Evolutionary conservation across 2,329 filamentous ascomycete species (phyloP).

Genomic region (Drechslerella coelobrocha): DNA sequence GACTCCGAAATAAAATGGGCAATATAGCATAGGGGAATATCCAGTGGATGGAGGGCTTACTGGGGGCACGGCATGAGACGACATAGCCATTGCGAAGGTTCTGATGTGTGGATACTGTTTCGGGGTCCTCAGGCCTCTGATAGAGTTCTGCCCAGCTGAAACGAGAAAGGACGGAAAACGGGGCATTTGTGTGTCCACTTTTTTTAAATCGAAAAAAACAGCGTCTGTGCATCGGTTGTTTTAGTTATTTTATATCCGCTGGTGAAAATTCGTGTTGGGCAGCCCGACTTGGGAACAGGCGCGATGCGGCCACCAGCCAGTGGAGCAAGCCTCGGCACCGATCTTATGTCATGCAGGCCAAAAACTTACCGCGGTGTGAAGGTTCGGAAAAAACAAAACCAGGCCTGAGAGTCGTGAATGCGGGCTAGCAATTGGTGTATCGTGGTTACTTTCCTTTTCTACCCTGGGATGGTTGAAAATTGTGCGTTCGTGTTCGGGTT

Average conservation of each 20-base stretch:
- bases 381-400: constrained; percentile 9
- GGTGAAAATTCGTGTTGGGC: neutral
- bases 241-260: constrained; percentile 41
- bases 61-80: constrained; percentile 41
- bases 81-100: constrained; percentile 48
- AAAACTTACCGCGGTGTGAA: no score
- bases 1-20: constrained; percentile 21
- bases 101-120: constrained; percentile 49
- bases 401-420: constrained; percentile 1
- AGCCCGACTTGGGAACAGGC: neutral
- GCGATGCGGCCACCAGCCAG: neutral
- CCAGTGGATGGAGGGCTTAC: constrained; percentile 30
- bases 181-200: constrained; percentile 36
- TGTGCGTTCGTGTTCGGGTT: constrained; percentile 49
- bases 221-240: constrained; percentile 46
- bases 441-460: constrained; percentile 4
- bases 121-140: constrained; percentile 44
- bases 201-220: constrained; percentile 31
- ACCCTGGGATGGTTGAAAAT: no score
- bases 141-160: constrained; percentile 42
- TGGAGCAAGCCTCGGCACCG: neutral
- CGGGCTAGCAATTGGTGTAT: constrained; percentile 8
- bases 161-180: constrained; percentile 50
- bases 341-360: neutral
- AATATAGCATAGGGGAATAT: constrained; percentile 10